Evolutionary conservation across 2,329 filamentous ascomycete species (phyloP).

Genomic region (Penicillium freii): DNA sequence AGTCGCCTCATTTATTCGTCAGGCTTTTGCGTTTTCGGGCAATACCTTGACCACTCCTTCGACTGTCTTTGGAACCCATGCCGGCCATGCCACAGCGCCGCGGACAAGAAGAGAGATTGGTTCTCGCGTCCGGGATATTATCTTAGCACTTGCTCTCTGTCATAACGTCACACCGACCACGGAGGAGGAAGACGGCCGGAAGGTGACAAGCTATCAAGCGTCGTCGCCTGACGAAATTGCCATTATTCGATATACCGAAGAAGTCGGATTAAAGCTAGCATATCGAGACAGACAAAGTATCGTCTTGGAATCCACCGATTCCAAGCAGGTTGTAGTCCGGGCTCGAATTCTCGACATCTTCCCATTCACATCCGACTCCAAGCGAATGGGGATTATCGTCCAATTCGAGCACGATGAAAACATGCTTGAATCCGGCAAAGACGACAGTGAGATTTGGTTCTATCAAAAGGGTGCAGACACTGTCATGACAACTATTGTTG

Average conservation of each 20-base stretch:
- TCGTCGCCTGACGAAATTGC: slow-evolving; percentile 98
- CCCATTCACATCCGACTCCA: slow-evolving; percentile 95
- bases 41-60: slow-evolving; percentile 68
- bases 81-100: slow-evolving; percentile 61
- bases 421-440: slow-evolving; percentile 47
- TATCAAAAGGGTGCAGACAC: slow-evolving; percentile 98
- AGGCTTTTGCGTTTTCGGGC: slow-evolving; percentile 76
- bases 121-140: slow-evolving; percentile 85
- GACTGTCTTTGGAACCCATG: slow-evolving; percentile 63
- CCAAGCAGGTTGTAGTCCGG: slow-evolving; percentile 71
- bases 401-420: slow-evolving; percentile 68
- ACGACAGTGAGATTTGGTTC: slow-evolving; percentile 86
- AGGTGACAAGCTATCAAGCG: slow-evolving; percentile 84
- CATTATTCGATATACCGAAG: slow-evolving; percentile 93
- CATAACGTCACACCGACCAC: slow-evolving; percentile 94
- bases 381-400: slow-evolving; percentile 96
- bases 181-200: slow-evolving; percentile 76
- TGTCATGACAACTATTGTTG: slow-evolving; percentile 95
- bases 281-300: slow-evolving; percentile 87
- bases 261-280: slow-evolving; percentile 78
- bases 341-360: slow-evolving; percentile 92
- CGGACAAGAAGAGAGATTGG: slow-evolving; percentile 91
- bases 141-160: slow-evolving; percentile 86
- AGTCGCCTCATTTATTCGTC: slow-evolving; percentile 78
- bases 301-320: slow-evolving; percentile 72